These are phyloP conservation scores for Blastomyces parvus DNA, from an alignment of 2,329 filamentous ascomycete species.

Conservation along the genomic window DNA sequence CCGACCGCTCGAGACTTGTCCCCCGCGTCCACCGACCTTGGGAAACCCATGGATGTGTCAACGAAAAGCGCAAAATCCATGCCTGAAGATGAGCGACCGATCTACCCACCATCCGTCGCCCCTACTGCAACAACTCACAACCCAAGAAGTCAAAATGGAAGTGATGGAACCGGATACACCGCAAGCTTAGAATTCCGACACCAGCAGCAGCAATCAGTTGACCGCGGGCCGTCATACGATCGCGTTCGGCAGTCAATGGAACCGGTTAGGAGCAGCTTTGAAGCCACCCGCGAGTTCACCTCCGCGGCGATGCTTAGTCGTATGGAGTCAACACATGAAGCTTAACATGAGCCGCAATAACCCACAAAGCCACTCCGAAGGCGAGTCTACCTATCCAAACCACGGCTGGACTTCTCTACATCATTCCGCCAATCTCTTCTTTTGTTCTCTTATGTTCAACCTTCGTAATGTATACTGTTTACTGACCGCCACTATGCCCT, in stretches of 20 bases:
- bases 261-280: constrained; percentile 70
- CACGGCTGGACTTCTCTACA: neutral
- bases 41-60: constrained; percentile 46
- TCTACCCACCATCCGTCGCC: constrained; percentile 78
- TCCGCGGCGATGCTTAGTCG: constrained; percentile 75
- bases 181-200: constrained; percentile 37
- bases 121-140: constrained; percentile 69
- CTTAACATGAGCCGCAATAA: neutral
- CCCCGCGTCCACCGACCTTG: constrained; percentile 33
- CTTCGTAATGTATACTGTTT: constrained; percentile 22
- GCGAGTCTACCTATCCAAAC: neutral
- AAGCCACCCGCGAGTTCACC: constrained; percentile 82
- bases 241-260: constrained; percentile 81
- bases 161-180: constrained; percentile 88
- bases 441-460: neutral
- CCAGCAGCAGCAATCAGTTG: constrained; percentile 54
- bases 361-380: neutral
- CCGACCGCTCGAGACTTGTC: constrained; percentile 30
- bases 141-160: constrained; percentile 76
- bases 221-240: constrained; percentile 52
- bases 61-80: constrained; percentile 51
- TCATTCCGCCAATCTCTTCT: neutral
- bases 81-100: constrained; percentile 81
- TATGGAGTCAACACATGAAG: constrained; percentile 13
- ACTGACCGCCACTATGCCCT: constrained; percentile 14